Percentiles rank a stretch among this genome's conserved stretches.
These are phyloP conservation scores for Claviceps sp. DNA, from an alignment of 2,329 filamentous ascomycete species.

Conservation along the genomic window DNA sequence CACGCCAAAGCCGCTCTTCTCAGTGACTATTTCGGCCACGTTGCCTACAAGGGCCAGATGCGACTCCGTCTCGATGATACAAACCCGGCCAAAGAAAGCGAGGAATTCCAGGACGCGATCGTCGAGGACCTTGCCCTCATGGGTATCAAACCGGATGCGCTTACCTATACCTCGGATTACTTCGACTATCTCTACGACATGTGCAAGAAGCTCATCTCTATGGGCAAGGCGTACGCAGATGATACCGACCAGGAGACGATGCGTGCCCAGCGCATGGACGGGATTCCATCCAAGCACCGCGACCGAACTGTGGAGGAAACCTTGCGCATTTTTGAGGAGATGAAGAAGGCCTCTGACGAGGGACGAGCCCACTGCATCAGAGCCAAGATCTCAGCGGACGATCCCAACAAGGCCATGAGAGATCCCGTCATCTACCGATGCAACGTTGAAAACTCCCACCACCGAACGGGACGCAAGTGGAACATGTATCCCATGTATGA, in stretches of 20 bases:
- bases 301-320: conserved; percentile 72
- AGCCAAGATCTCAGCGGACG: conserved; percentile 82
- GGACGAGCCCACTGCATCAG: conserved; percentile 82
- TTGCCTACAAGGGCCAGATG: conserved; percentile 81
- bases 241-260: conserved; percentile 86
- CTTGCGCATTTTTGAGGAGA: conserved; percentile 76
- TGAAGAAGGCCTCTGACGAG: conserved; percentile 73
- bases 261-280: conserved; percentile 71
- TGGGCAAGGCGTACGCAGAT: conserved; percentile 84
- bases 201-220: conserved; percentile 70
- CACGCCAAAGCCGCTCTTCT: conserved; percentile 89
- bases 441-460: conserved; percentile 53
- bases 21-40: conserved; percentile 93
- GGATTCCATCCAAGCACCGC: conserved; percentile 68
- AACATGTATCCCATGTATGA: conserved; percentile 85
- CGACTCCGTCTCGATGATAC: conserved; percentile 93
- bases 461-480: conserved; percentile 67
- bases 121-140: conserved; percentile 82
- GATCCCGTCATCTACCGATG: conserved; percentile 97
- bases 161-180: conserved; percentile 90
- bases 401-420: conserved; percentile 88
- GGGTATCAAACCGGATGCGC: conserved; percentile 76
- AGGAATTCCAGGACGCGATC: conserved; percentile 90
- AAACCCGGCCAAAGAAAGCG: conserved; percentile 93
- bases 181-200: conserved; percentile 85